A percentile compares a stretch with the other conserved stretches of the same genome.
Conservation (phyloP, 2,329 filamentous ascomycete species). For the Davidsoniella eucalypti region DNA sequence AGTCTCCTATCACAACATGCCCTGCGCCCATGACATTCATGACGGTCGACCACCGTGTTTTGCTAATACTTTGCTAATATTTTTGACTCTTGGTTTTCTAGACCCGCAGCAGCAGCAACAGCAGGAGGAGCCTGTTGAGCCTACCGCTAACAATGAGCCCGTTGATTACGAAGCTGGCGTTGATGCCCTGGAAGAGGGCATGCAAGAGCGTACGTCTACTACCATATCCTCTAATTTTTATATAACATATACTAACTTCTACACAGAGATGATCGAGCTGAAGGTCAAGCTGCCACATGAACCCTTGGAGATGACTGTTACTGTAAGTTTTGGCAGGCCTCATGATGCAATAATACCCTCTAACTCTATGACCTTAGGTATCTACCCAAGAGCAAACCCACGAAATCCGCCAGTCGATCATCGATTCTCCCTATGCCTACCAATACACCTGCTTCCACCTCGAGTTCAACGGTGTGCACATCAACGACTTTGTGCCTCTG, state of each 20-base stretch:
- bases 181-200: slow-evolving; percentile 3
- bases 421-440: slow-evolving; percentile 82
- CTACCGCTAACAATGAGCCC: not conserved
- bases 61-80: not conserved
- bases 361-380: slow-evolving; percentile 35
- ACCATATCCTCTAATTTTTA: not conserved
- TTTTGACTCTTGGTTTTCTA: not conserved
- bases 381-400: slow-evolving; percentile 91
- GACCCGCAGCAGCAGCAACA: slow-evolving; percentile 6
- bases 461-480: slow-evolving; percentile 69
- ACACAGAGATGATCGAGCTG: slow-evolving; percentile 10
- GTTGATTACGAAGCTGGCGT: slow-evolving; percentile 1
- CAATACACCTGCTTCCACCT: slow-evolving; percentile 99
- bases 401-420: slow-evolving; percentile 90
- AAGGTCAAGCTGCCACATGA: slow-evolving; percentile 11
- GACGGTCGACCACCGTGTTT: not conserved
- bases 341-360: slow-evolving; percentile 10
- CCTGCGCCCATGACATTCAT: not conserved
- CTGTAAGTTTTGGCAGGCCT: slow-evolving; percentile 10
- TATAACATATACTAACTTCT: too few species aligned
- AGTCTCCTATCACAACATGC: not conserved
- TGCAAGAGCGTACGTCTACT: slow-evolving; percentile 2
- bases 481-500: slow-evolving; percentile 91
- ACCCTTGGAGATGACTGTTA: slow-evolving; percentile 5
- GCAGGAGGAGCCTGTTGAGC: slow-evolving; percentile 9